Conservation (phyloP, 306 rosid species). For the Quercus robur region DNA sequence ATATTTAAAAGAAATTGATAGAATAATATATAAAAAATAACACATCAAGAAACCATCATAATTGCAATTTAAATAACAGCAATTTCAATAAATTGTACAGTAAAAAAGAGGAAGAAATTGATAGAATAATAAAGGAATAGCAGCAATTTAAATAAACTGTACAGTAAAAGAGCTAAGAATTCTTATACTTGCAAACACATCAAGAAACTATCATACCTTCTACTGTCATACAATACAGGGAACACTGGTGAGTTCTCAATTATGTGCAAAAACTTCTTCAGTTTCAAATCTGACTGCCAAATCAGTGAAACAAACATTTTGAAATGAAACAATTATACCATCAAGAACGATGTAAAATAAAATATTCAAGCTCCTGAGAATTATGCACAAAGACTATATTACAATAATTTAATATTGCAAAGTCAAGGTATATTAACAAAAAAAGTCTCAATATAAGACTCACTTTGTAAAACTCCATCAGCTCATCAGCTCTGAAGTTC, state of each 20-base stretch:
- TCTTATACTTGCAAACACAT: background rate
- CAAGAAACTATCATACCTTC: constrained; percentile 45
- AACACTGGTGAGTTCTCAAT: constrained; percentile 73
- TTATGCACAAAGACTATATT: background rate
- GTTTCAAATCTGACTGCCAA: constrained; percentile 86
- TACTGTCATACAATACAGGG: constrained; percentile 78
- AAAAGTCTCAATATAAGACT: constrained; percentile 33
- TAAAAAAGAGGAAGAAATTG: background rate
- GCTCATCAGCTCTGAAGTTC: constrained; percentile 79
- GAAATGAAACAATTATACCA: constrained; percentile 7
- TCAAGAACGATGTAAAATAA: background rate
- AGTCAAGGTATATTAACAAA: background rate
- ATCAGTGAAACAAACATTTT: constrained; percentile 23
- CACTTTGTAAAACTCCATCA: constrained; percentile 92
- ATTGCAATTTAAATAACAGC: too few species aligned
- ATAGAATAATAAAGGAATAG: background rate
- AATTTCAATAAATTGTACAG: too few species aligned
- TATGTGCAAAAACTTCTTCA: constrained; percentile 95
- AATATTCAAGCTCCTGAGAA: background rate
- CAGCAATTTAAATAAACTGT: background rate
- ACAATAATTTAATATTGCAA: background rate
- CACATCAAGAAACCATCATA: too few species aligned
- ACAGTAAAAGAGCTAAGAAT: constrained; percentile 20
- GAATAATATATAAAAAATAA: background rate
- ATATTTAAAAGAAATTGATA: background rate